Conservation (phyloP, 192 early-diverging fungal genomes). For the Coemansia sp. region DNA sequence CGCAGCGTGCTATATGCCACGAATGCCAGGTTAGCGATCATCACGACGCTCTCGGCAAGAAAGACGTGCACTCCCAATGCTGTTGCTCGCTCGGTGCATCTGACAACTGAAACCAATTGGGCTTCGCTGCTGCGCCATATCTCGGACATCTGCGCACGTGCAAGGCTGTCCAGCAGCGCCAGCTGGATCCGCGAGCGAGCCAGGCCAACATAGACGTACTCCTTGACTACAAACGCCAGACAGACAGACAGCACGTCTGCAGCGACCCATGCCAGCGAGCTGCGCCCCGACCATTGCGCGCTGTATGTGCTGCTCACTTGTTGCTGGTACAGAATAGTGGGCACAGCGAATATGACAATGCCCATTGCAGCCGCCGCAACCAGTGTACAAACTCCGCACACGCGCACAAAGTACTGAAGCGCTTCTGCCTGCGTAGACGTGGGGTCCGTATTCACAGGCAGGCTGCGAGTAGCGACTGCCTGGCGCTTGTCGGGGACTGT, state of each 20-base stretch:
- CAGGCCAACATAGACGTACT: slow-evolving; percentile 18
- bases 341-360: slow-evolving; percentile 14
- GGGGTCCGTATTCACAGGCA: neutral
- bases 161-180: slow-evolving; percentile 18
- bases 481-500: neutral
- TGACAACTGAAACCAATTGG: slow-evolving; percentile 6
- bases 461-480: neutral
- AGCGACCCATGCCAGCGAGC: neutral
- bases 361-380: slow-evolving; percentile 8
- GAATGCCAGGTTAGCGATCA: slow-evolving; percentile 4
- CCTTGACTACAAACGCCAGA: slow-evolving; percentile 6
- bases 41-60: neutral
- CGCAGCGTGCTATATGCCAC: slow-evolving; percentile 15
- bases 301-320: neutral
- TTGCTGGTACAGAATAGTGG: slow-evolving; percentile 13
- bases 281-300: neutral
- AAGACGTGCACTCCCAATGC: slow-evolving; percentile 20
- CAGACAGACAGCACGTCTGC: slow-evolving; percentile 11
- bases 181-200: slow-evolving; percentile 19
- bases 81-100: slow-evolving; percentile 17
- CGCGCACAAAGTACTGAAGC: slow-evolving; percentile 1
- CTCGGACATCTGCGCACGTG: slow-evolving; percentile 22
- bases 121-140: slow-evolving; percentile 9
- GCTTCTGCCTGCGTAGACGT: neutral
- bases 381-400: slow-evolving; percentile 19